A percentile compares a stretch with the other conserved stretches of the same genome.
phyloP scores from a whole-genome alignment of 2,329 filamentous ascomycete species.

The Boeremia lycopersici region DNA sequence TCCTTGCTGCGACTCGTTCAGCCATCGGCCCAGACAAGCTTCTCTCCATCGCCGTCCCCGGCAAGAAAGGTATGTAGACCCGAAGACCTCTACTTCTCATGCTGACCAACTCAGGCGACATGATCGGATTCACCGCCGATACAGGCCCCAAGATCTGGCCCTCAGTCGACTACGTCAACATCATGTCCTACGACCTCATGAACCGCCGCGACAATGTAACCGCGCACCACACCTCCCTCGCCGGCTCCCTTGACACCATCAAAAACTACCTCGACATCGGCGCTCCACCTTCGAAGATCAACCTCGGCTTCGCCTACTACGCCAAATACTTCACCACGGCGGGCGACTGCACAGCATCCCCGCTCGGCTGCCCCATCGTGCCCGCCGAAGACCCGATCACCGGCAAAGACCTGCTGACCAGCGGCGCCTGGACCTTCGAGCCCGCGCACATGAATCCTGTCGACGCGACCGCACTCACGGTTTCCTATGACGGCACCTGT shows the following conservation, averaged over 20 bases:
- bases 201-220: conserved; percentile 70
- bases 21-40: conserved; percentile 64
- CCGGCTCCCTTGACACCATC: conserved; percentile 60
- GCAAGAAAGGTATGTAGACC: conserved; percentile 19
- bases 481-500: conserved; percentile 39
- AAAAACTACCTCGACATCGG: conserved; percentile 66
- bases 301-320: conserved; percentile 72
- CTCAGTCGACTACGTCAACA: conserved; percentile 69
- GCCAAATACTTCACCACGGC: conserved; percentile 68
- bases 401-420: conserved; percentile 64
- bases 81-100: rapidly evolving
- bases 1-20: conserved; percentile 64
- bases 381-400: conserved; percentile 64
- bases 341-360: conserved; percentile 52
- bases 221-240: conserved; percentile 68
- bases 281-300: conserved; percentile 61
- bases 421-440: conserved; percentile 61
- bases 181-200: conserved; percentile 77
- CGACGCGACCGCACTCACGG: conserved; percentile 17
- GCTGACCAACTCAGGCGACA: conserved; percentile 56
- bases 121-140: conserved; percentile 68
- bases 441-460: conserved; percentile 32
- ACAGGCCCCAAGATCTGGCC: conserved; percentile 65
- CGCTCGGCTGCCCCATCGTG: conserved; percentile 65
- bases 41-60: conserved; percentile 71